Evolutionary conservation across 352 stramenopile genomes (phyloP), one percentile per base, ranked within the genome.

Genomic region (Phytophthora crassamura): DNA sequence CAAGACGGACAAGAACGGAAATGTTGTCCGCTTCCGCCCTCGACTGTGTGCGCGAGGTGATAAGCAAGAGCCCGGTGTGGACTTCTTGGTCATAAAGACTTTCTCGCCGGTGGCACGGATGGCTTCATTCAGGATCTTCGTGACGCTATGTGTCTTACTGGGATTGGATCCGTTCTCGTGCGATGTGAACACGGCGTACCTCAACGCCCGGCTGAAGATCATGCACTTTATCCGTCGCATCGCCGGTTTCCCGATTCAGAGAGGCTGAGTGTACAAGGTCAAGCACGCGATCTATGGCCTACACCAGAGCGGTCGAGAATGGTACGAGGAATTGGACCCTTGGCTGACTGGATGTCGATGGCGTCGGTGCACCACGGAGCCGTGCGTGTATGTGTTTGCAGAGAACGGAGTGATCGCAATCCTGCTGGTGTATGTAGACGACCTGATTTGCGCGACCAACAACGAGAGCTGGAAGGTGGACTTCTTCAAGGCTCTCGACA

Each of bases 251-350:
- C n/a, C n/a, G n/a, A n/a, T n/a, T n/a, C n/a, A n/a, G n/a, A n/a
- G n/a, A n/a, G n/a, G n/a, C n/a, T n/a, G n/a, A 7, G 18, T 63
- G 3, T 71, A 71, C 35, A 39, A 63, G 11, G 30, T 66, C 4
- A 38, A 55, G 7, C 70, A 75, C 14, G 60, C 52, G 1, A 32
- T 67, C 20, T 74, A 70, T 41, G 66, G 60, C 4, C 20, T 75
- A 28, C 20, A 32, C 10, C 53, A 66, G 12, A 69, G 59, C 1
- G 66, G 51, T 9, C 41, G 59, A 4, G 59, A 74, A 18, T 66
- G 59, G 59, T 71, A 75, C 25, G 38, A 25, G 1, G 66, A 74
- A 20, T 9, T 75, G 6, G 59, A 66, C 35, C 6, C 4, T 2
- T 71, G 67, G 59, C 59, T 69, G 10, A 16, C 55, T 28, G n/a